phyloP scores from a whole-genome alignment of 257 asterid genomes.

The Scutellaria galericulata region DNA sequence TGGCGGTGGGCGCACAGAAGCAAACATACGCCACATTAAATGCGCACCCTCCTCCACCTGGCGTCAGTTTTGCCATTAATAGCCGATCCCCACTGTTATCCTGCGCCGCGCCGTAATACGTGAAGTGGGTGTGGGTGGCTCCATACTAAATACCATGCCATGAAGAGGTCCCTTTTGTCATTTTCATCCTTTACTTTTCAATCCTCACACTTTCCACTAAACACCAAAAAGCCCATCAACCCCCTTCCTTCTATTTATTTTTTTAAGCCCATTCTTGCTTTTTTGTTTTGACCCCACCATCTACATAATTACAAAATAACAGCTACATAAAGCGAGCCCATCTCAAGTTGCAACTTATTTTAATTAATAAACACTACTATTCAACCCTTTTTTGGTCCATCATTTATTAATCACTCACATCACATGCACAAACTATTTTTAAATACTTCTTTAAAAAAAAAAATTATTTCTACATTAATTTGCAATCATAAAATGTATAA shows the following conservation, averaged over 20 bases:
- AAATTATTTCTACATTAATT: neutral
- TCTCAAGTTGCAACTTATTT: neutral
- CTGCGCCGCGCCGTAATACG: slow-evolving; percentile 39
- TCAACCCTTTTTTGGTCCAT: slow-evolving; percentile 34
- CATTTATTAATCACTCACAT: slow-evolving; percentile 34
- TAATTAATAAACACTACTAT: slow-evolving; percentile 20
- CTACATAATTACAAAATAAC: slow-evolving; percentile 56
- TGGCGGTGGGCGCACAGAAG: slow-evolving; percentile 35
- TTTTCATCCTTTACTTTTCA: neutral
- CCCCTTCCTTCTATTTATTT: slow-evolving; percentile 15
- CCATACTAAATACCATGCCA: neutral
- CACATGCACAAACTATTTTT: slow-evolving; percentile 34
- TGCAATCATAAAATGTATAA: too few species aligned
- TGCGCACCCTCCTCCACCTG: slow-evolving; percentile 56
- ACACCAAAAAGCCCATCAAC: slow-evolving; percentile 28
- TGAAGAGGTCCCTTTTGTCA: slow-evolving; percentile 31
- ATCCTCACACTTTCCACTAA: slow-evolving; percentile 42
- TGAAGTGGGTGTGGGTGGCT: too few species aligned
- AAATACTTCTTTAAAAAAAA: neutral
- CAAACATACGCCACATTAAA: slow-evolving; percentile 49
- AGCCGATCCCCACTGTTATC: slow-evolving; percentile 37
- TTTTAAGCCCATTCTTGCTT: slow-evolving; percentile 17
- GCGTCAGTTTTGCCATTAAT: slow-evolving; percentile 59
- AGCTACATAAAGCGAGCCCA: slow-evolving; percentile 43
- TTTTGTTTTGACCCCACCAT: slow-evolving; percentile 47